Conservation (phyloP, 768 basidiomycete species). For the Aureoboletus auriporus region DNA sequence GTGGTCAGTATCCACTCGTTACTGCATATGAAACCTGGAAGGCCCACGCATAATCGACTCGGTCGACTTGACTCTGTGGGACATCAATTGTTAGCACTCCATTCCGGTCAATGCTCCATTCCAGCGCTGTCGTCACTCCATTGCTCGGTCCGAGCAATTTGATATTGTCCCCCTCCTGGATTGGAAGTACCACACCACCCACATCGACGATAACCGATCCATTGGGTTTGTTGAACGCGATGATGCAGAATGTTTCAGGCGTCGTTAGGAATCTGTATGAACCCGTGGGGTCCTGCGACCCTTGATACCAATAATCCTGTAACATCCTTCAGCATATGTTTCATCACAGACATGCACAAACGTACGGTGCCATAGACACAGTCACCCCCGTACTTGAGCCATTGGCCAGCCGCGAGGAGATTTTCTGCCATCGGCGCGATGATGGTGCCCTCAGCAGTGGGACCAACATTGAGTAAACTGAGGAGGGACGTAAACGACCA, state of each 20-base stretch:
- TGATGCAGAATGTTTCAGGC: conserved; percentile 47
- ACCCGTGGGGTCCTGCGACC: conserved; percentile 34
- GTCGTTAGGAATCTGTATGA: conserved; percentile 47
- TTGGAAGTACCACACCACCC: conserved; percentile 36
- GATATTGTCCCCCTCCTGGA: conserved; percentile 41
- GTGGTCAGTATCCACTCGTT: not conserved
- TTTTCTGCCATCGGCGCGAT: conserved; percentile 45
- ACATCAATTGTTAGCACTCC: not conserved
- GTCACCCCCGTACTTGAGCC: conserved; percentile 47
- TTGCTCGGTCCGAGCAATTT: conserved; percentile 34
- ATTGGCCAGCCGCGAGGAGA: conserved; percentile 47
- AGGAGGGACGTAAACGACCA: not conserved
- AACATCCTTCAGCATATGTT: not conserved
- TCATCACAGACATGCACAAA: not conserved
- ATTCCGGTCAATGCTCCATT: conserved; percentile 24
- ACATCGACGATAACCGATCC: conserved; percentile 33
- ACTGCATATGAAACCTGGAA: conserved; percentile 35
- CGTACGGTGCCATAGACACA: conserved; percentile 53
- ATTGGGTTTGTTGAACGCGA: conserved; percentile 38
- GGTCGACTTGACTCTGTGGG: conserved; percentile 1
- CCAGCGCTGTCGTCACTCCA: conserved; percentile 3
- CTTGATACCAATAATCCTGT: conserved; percentile 48
- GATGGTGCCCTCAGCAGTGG: conserved; percentile 52
- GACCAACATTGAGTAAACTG: conserved; percentile 51
- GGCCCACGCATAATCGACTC: conserved; percentile 37